phyloP scores from a whole-genome alignment of 2,329 filamentous ascomycete species.

The Arthrobotrys megalospora region DNA sequence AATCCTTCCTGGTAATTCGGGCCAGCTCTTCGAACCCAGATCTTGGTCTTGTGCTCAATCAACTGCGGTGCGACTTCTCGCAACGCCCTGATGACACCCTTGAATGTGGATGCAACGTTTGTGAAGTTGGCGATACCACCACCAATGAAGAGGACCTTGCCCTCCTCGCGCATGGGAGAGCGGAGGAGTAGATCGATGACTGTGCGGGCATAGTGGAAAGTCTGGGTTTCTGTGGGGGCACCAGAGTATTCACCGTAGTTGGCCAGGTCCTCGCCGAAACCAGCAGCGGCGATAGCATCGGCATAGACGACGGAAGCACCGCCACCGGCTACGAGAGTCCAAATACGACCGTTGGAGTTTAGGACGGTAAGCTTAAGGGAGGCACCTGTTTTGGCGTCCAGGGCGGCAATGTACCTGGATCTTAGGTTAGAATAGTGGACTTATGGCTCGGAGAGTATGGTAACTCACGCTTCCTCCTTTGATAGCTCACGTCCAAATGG shows the following conservation, averaged over 20 bases:
- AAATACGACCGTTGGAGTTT: conserved; percentile 91
- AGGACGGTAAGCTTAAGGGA: conserved; percentile 98
- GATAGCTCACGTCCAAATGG: conserved; percentile 98
- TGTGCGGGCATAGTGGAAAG: conserved; percentile 98
- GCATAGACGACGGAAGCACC: conserved; percentile 99
- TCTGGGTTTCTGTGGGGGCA: conserved; percentile 98
- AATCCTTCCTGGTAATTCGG: conserved; percentile 99
- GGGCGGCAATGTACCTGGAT: conserved; percentile 86
- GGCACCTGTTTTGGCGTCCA: conserved; percentile 99
- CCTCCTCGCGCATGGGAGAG: conserved; percentile 84
- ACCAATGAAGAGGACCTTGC: conserved; percentile 99
- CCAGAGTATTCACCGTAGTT: conserved; percentile 99
- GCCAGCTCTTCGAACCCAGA: conserved; percentile 84
- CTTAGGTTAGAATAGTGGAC: not conserved
- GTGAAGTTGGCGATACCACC: conserved; percentile 99
- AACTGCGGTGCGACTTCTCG: conserved; percentile 88
- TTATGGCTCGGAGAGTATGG: not conserved
- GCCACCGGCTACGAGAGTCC: conserved; percentile 98
- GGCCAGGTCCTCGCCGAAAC: conserved; percentile 94
- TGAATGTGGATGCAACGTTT: conserved; percentile 99
- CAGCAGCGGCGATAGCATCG: conserved; percentile 95
- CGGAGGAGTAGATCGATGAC: conserved; percentile 98
- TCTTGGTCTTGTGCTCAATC: conserved; percentile 96
- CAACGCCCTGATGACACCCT: conserved; percentile 97
- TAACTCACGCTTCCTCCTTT: conserved; percentile 87